A percentile compares a stretch with the other conserved stretches of the same genome.
Evolutionary conservation across 129 eudicot species (phyloP).

Genomic region (Saussurea involucrata): DNA sequence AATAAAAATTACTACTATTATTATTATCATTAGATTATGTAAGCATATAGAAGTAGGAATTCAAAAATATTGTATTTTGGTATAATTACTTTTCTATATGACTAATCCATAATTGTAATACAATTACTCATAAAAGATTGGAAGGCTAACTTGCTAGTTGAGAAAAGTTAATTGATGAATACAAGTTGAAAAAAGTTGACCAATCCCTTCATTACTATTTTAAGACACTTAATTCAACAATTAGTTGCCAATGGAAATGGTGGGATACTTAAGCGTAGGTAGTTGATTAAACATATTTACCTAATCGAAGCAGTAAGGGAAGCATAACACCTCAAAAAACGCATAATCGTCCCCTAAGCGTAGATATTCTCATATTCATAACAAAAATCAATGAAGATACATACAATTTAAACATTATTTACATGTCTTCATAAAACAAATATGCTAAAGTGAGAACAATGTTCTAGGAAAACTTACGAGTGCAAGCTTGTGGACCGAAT

Average conservation of each 20-base stretch:
- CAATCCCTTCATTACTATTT: background rate
- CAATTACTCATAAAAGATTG: background rate
- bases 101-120: background rate
- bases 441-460: background rate
- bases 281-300: background rate
- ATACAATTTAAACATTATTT: background rate
- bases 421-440: background rate
- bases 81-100: background rate
- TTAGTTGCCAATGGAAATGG: background rate
- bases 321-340: background rate
- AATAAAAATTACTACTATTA: background rate
- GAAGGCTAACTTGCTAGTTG: background rate
- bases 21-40: background rate
- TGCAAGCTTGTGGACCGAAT: constrained; percentile 90
- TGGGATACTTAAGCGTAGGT: background rate
- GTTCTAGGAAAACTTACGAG: constrained; percentile 44
- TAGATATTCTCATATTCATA: background rate
- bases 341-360: background rate
- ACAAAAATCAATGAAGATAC: background rate
- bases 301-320: background rate
- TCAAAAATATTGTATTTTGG: background rate
- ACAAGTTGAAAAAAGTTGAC: background rate
- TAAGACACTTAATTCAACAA: background rate
- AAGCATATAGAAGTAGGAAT: background rate
- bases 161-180: constrained; percentile 1